Conservation (phyloP, 441 rosid genomes). For the Gossypium trilobum region DNA sequence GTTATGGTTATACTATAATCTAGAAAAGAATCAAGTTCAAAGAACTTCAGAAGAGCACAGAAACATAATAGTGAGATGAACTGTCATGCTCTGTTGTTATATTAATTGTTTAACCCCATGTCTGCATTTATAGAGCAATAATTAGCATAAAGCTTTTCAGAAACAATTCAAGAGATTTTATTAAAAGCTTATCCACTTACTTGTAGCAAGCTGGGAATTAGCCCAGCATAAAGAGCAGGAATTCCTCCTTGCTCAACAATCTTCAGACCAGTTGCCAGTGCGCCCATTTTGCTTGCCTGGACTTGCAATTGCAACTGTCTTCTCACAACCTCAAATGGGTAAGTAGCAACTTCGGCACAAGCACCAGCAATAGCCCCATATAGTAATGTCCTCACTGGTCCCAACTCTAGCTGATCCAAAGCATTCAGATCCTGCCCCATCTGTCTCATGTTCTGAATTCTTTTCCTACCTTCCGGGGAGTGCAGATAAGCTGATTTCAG, state of each 20-base stretch:
- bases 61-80: not conserved
- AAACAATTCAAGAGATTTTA: not conserved
- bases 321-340: conserved; percentile 73
- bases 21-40: not conserved
- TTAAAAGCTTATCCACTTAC: conserved; percentile 25
- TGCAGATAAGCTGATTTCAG: conserved; percentile 62
- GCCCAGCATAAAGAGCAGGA: conserved; percentile 74
- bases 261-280: conserved; percentile 45
- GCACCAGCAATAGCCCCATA: conserved; percentile 80
- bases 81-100: not conserved
- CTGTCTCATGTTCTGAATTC: conserved; percentile 48
- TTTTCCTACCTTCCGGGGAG: conserved; percentile 52
- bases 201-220: conserved; percentile 79
- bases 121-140: not conserved
- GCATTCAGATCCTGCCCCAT: conserved; percentile 53
- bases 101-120: not conserved
- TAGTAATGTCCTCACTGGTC: conserved; percentile 58
- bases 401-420: conserved; percentile 61
- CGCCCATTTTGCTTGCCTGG: conserved; percentile 43
- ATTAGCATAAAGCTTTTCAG: not conserved
- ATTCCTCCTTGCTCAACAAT: conserved; percentile 60
- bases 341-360: conserved; percentile 77
- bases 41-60: not conserved
- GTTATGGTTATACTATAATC: not conserved
- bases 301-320: conserved; percentile 68